phyloP scores from a whole-genome alignment of 352 stramenopile species.

The Globisporangium abappressorium region DNA sequence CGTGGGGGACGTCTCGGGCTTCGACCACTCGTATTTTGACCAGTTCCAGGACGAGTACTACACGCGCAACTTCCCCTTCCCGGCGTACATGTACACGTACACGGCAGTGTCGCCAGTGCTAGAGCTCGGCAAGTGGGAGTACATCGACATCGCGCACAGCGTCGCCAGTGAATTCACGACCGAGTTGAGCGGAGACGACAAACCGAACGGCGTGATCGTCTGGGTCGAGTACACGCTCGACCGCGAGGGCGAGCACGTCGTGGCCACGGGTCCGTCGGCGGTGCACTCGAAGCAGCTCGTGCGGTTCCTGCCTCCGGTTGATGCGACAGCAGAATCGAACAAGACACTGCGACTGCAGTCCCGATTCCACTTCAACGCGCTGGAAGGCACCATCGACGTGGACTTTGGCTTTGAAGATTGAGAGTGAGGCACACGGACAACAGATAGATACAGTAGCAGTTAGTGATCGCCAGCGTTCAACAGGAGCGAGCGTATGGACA shows the following conservation, averaged over 20 bases:
- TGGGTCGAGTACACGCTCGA: conserved; percentile 74
- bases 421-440: not conserved
- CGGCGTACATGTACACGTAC: conserved; percentile 80
- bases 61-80: conserved; percentile 75
- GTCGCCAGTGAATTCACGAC: conserved; percentile 20
- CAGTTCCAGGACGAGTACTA: conserved; percentile 71
- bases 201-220: conserved; percentile 63
- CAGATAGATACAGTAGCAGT: not conserved
- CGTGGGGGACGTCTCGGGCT: conserved; percentile 64
- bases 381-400: conserved; percentile 59
- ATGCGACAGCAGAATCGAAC: not conserved
- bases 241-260: conserved; percentile 31
- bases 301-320: conserved; percentile 42
- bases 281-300: conserved; percentile 76
- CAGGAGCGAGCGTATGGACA: not conserved
- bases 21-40: conserved; percentile 73
- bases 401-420: conserved; percentile 32
- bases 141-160: conserved; percentile 40
- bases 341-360: conserved; percentile 16
- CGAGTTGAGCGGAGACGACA: conserved; percentile 7
- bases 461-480: not conserved
- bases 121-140: conserved; percentile 49
- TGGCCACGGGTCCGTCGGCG: conserved; percentile 52
- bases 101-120: conserved; percentile 31
- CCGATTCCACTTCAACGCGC: conserved; percentile 47